Evolutionary conservation across 768 basidiomycete species (phyloP).

Genomic region (Dacryopinax spathularia): DNA sequence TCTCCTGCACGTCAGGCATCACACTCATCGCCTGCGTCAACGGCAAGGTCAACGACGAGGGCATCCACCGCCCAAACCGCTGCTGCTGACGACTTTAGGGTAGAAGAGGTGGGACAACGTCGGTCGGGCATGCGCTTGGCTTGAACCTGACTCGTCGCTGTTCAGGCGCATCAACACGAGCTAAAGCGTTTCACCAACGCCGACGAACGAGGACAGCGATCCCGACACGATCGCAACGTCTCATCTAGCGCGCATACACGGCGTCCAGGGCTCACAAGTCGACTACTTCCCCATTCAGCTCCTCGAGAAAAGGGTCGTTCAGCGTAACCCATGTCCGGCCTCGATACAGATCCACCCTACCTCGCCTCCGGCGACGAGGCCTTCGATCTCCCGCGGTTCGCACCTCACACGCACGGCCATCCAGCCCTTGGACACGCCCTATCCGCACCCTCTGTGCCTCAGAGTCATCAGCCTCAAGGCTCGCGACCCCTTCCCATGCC

Average conservation of each 20-base stretch:
- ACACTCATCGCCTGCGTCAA: neutral
- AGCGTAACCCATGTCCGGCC: slow-evolving; percentile 32
- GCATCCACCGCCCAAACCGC: neutral
- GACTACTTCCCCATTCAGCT: neutral
- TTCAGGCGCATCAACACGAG: no score
- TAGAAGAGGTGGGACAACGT: neutral
- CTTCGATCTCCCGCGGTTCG: slow-evolving; percentile 49
- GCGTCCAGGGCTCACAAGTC: neutral
- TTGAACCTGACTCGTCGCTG: neutral
- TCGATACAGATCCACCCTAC: slow-evolving; percentile 60
- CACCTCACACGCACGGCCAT: slow-evolving; percentile 25
- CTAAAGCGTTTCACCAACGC: neutral
- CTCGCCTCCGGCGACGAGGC: slow-evolving; percentile 66
- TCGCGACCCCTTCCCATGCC: neutral
- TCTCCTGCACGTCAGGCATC: neutral
- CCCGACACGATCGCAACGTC: no score
- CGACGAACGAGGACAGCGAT: neutral
- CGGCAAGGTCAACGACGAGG: neutral
- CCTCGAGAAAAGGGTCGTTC: neutral
- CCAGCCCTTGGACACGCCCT: slow-evolving; percentile 41
- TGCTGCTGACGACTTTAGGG: neutral
- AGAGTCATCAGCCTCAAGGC: slow-evolving; percentile 11
- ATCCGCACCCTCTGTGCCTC: slow-evolving; percentile 32
- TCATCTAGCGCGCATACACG: neutral
- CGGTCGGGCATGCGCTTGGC: neutral